Evolutionary conservation across 1,284 basidiomycete species (phyloP).

Genomic region (Heterobasidion occidentale): DNA sequence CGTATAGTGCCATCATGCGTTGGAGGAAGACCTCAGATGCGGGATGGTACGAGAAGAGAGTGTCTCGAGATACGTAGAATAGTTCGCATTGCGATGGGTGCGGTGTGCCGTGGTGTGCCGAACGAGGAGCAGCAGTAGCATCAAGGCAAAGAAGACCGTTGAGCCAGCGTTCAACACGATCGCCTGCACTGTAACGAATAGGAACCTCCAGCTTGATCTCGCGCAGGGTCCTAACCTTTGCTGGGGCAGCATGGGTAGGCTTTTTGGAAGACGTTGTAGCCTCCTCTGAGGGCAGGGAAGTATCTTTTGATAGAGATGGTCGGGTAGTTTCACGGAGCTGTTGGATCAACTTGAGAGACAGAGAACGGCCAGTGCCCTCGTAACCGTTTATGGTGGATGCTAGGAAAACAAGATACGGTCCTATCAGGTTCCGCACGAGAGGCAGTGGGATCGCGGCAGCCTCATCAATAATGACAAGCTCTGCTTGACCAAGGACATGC

Average conservation of each 20-base stretch:
- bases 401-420: slow-evolving; percentile 97
- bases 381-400: slow-evolving; percentile 99
- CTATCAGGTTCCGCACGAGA: slow-evolving; percentile 90
- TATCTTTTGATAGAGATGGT: slow-evolving; percentile 58
- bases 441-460: slow-evolving; percentile 97
- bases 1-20: slow-evolving; percentile 97
- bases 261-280: slow-evolving; percentile 46
- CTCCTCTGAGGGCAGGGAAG: slow-evolving; percentile 17
- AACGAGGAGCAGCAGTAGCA: slow-evolving; percentile 66
- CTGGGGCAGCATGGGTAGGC: slow-evolving; percentile 40
- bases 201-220: slow-evolving; percentile 96
- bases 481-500: slow-evolving; percentile 95
- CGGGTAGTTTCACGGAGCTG: slow-evolving; percentile 89
- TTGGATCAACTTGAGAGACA: slow-evolving; percentile 96
- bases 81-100: slow-evolving; percentile 93
- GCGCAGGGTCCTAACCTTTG: slow-evolving; percentile 73
- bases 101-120: slow-evolving; percentile 74
- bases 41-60: slow-evolving; percentile 95
- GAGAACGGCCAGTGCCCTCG: slow-evolving; percentile 95
- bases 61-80: slow-evolving; percentile 94
- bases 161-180: slow-evolving; percentile 94
- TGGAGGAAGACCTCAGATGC: slow-evolving; percentile 96
- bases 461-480: slow-evolving; percentile 97
- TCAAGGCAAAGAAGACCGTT: slow-evolving; percentile 90
- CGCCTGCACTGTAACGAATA: slow-evolving; percentile 86